These are phyloP conservation scores for Trypanosoma theileri DNA, from an alignment of 208 protist species.

Conservation along the genomic window DNA sequence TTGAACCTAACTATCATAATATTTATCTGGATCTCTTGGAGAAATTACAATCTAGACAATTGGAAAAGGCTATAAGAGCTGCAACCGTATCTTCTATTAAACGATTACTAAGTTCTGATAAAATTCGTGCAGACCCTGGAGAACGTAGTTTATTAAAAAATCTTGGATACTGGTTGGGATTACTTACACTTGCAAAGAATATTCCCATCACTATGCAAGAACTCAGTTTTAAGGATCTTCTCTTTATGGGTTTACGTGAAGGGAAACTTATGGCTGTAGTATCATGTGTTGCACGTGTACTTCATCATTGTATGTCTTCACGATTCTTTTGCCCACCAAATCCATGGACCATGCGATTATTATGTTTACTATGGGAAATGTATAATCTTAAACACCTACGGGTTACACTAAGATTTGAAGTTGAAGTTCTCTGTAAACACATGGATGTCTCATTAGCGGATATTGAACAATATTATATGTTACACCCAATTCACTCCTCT, in stretches of 20 bases:
- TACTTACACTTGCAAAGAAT: conserved; percentile 97
- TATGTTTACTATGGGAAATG: conserved; percentile 94
- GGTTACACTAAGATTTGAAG: conserved; percentile 98
- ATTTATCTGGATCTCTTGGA: conserved; percentile 91
- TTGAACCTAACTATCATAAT: conserved; percentile 98
- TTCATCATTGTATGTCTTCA: conserved; percentile 85
- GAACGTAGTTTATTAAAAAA: conserved; percentile 98
- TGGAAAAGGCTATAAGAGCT: conserved; percentile 81
- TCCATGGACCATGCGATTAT: conserved; percentile 97
- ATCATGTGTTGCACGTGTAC: conserved; percentile 96
- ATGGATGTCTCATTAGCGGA: conserved; percentile 57
- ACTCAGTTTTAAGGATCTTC: conserved; percentile 94
- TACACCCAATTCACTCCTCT: conserved; percentile 30
- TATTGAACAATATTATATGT: conserved; percentile 34
- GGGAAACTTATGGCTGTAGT: conserved; percentile 95
- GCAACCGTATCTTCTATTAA: conserved; percentile 88
- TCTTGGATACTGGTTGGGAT: conserved; percentile 97
- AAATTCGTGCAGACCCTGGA: conserved; percentile 85
- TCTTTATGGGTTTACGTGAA: conserved; percentile 94
- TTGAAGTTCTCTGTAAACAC: conserved; percentile 88
- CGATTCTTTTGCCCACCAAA: conserved; percentile 97
- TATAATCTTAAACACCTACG: conserved; percentile 95
- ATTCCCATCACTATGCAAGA: conserved; percentile 96
- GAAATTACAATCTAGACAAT: conserved; percentile 72
- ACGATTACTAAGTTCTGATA: conserved; percentile 91